Evolutionary conservation across 495 filamentous ascomycete species (phyloP), one percentile per base, ranked within the genome.

Genomic region (Diplogelasinospora grovesii): DNA sequence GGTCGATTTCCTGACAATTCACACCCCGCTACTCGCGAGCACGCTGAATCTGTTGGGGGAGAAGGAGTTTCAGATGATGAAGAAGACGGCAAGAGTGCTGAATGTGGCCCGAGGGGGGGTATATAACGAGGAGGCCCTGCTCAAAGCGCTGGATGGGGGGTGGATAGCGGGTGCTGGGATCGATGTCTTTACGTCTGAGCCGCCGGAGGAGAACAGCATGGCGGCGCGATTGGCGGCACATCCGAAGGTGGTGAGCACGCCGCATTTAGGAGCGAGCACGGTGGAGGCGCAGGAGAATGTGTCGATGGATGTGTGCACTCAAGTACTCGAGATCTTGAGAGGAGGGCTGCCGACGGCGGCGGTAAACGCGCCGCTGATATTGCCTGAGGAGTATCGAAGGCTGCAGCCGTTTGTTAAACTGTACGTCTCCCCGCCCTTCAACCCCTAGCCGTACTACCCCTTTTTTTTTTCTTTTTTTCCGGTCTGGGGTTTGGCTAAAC

Each of bases 281-380:
- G 69, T 81, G n/a, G 82, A 86, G 65, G 82, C 82, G 0, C 82
- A 85, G 59, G 82, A 86, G 56, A 84, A 83, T 50, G 82, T 86
- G 10, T 77, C 74, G 18, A 68, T 84, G 26, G 82, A 86, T 53
- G 82, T 86, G 18, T 86, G 82, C 58, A 71, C 73, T 41, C 81
- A 86, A 60, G 80, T 86, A n/a, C 60, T 81, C 5, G 65, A 73
- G 32, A 83, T 86, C 38, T 50, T 86, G 18, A 61, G 66, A 8
- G 82, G 82, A 8, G 74, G 75, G 2, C 64, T 85, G 10, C 82
- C 82, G 1, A 82, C 79, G 8, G 73, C 71, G 22, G 81, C 82
- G 5, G 82, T 86, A 36, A 86, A 86, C 41, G 81, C 81, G 4
- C 81, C 82, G 18, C 64, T 85, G 32, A 86, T 85, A 30, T 61